Base-by-base conservation (phyloP, 106 monocot genomes). In the Platanthera guangdongensis region DNA sequence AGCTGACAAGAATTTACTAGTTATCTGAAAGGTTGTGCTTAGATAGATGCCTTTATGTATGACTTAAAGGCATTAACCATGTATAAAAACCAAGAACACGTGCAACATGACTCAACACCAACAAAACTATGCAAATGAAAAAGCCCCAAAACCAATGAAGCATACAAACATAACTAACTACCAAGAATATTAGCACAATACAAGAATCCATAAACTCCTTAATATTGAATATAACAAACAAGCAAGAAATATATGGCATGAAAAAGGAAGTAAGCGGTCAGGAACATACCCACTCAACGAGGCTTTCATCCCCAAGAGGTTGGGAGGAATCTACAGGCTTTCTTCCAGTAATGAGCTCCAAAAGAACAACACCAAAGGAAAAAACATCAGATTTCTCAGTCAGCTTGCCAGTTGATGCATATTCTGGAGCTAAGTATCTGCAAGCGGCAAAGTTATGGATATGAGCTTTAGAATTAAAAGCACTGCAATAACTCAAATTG, bases 341-440 rank as follows among this genome's bases (percentile, higher is more conserved):
- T 46, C 92, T 81, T 57, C 92, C 92, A 57, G 86, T 88, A 45
- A 92, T 88, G 79, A 92, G 86, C 79, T 92, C 92, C 48, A 92
- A 85, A 49, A 92, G 88, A 21, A 92, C 92, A 73, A 92, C 92
- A 14, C 92, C 92, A 81, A 84, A 92, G 4, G 92, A 92, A 49
- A 79, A 92, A 30, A 88, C 92, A 79, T 92, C 92, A 79, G 92
- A 92, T 77, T 73, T 92, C 74, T 88, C 84, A 4, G 92, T 88
- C 70, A 92, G 79, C 74, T 88, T 92, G 75, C 91, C 92, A 75
- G 78, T 76, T 13, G 84, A 92, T 83, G 92, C 92, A 81, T 92
- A 92, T 68, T 92, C 92, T 19, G 88, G 92, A 65, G 92, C 92
- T 62, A 92, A 67, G 74, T 92, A 92, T 68, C 92, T 92, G 74